These are phyloP conservation scores for Lachancea fermentati DNA, from an alignment of 805 yeast genomes.

Conservation along the genomic window DNA sequence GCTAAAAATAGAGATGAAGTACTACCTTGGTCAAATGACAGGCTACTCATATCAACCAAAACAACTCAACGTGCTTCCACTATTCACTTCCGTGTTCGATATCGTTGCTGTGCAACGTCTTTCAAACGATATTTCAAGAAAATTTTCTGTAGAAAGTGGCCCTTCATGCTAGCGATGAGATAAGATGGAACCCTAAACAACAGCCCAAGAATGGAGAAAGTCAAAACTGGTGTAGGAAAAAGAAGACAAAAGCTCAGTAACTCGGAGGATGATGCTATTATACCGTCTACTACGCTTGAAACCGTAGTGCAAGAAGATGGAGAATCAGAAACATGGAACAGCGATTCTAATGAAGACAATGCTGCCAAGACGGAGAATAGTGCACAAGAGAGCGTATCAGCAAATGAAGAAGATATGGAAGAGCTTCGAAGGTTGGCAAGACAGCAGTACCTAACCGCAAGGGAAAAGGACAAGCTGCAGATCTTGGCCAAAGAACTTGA, in stretches of 20 bases:
- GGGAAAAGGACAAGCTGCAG: slow-evolving; percentile 44
- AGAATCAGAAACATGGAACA: not conserved
- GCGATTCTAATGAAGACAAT: too few relatives aligned
- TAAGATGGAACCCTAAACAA: slow-evolving; percentile 1
- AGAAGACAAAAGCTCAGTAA: not conserved
- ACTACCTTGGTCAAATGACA: not conserved
- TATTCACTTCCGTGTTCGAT: too few relatives aligned
- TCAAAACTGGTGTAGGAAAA: slow-evolving; percentile 3
- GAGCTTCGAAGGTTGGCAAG: slow-evolving; percentile 44
- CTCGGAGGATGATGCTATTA: slow-evolving; percentile 2
- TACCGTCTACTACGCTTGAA: not conserved
- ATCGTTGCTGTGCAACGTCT: too few relatives aligned
- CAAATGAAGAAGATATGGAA: slow-evolving; percentile 24
- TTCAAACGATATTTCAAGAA: too few relatives aligned
- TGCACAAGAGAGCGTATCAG: too few relatives aligned
- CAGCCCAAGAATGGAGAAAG: slow-evolving; percentile 1
- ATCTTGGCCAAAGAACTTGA: slow-evolving; percentile 43
- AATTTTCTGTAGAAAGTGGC: too few relatives aligned
- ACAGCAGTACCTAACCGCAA: slow-evolving; percentile 40
- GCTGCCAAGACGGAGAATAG: too few relatives aligned
- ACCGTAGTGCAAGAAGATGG: too few relatives aligned
- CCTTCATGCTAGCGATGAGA: too few relatives aligned
- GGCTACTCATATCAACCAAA: too few relatives aligned
- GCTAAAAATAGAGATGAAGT: not conserved
- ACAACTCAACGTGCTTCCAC: too few relatives aligned